Percentiles rank a stretch among this genome's conserved stretches.
phyloP scores from a whole-genome alignment of 352 stramenopile genomes.

The Phytophthora idaei region DNA sequence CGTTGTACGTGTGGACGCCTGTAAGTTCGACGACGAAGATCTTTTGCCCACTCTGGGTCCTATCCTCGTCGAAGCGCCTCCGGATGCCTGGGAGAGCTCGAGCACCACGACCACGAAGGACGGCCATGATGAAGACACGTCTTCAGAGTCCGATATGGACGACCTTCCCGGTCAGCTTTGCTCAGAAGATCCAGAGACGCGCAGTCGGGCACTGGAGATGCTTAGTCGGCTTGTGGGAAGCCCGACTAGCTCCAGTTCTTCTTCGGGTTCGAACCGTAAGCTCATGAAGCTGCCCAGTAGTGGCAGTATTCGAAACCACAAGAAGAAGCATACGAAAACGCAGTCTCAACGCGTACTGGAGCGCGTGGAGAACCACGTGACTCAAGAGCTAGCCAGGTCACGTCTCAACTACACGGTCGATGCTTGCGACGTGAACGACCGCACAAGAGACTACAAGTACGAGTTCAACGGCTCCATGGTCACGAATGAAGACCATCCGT shows the following conservation, averaged over 20 bases:
- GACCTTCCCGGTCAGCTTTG: conserved; percentile 44
- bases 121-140: conserved; percentile 25
- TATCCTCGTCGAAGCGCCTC: conserved; percentile 42
- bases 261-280: conserved; percentile 21
- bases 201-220: conserved; percentile 50
- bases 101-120: conserved; percentile 15
- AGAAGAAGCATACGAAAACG: conserved; percentile 25
- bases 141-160: conserved; percentile 30
- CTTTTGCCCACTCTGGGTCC: conserved; percentile 42
- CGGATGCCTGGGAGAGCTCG: conserved; percentile 42
- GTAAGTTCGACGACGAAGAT: conserved; percentile 57
- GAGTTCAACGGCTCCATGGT: conserved; percentile 46
- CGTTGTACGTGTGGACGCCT: conserved; percentile 56
- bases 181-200: conserved; percentile 46
- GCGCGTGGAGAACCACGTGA: conserved; percentile 51
- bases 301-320: conserved; percentile 5
- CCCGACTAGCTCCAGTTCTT: conserved; percentile 23
- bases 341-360: conserved; percentile 42
- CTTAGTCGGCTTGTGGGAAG: conserved; percentile 44
- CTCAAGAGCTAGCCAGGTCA: conserved; percentile 32
- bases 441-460: conserved; percentile 55
- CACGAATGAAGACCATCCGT: conserved; percentile 43
- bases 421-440: conserved; percentile 37
- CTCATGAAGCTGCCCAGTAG: conserved; percentile 24
- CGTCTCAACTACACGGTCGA: conserved; percentile 26